These are phyloP conservation scores for Jacaranda copaia DNA, from an alignment of 257 asterid genomes.

Conservation along the genomic window DNA sequence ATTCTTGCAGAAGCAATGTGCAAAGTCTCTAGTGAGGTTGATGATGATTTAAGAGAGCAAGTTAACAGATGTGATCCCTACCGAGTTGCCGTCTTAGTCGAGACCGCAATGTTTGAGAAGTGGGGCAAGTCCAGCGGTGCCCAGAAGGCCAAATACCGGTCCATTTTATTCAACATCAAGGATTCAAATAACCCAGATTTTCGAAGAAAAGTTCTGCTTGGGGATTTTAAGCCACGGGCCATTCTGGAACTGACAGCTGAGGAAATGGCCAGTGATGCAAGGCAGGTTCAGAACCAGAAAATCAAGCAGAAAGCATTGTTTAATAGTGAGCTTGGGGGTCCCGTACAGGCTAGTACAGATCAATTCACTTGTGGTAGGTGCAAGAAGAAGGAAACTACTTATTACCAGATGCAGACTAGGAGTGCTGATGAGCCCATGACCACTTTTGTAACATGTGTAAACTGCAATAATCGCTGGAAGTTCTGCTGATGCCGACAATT, in stretches of 20 bases:
- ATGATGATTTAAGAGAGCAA: conserved; percentile 43
- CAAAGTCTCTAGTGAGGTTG: conserved; percentile 40
- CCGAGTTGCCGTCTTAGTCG: conserved; percentile 51
- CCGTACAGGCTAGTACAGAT: conserved; percentile 51
- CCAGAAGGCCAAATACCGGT: conserved; percentile 54
- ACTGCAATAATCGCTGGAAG: conserved; percentile 61
- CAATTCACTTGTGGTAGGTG: conserved; percentile 56
- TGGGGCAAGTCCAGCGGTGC: conserved; percentile 57
- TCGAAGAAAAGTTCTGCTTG: conserved; percentile 56
- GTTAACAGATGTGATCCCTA: conserved; percentile 50
- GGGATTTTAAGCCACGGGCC: conserved; percentile 41
- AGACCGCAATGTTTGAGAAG: conserved; percentile 51
- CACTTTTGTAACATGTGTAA: conserved; percentile 61
- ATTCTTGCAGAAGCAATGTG: conserved; percentile 41
- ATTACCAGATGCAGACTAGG: conserved; percentile 63
- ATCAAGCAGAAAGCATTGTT: conserved; percentile 59
- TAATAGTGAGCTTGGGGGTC: conserved; percentile 51
- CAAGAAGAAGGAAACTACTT: conserved; percentile 53
- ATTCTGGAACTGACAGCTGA: conserved; percentile 50
- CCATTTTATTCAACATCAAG: conserved; percentile 57
- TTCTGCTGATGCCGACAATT: conserved; percentile 41
- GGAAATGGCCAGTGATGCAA: conserved; percentile 62
- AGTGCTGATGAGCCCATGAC: conserved; percentile 74
- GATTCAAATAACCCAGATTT: conserved; percentile 62
- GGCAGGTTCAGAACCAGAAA: conserved; percentile 50